Conservation (phyloP, 1,284 basidiomycete species). For the Prillingera fragicola region DNA sequence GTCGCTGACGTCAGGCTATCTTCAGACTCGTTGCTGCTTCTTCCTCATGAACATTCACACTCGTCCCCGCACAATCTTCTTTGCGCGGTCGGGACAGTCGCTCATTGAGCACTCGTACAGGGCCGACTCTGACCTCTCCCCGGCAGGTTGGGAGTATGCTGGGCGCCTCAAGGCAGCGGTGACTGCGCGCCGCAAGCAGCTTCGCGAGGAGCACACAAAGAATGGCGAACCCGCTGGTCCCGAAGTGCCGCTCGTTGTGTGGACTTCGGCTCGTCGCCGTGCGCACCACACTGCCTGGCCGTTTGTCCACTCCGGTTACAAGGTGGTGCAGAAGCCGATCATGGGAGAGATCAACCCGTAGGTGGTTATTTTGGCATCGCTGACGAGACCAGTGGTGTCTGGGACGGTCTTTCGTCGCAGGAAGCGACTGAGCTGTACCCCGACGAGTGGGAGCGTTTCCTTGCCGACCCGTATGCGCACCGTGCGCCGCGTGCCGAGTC, state of each 20-base stretch:
- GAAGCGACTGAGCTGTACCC: constrained; percentile 87
- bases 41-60: constrained; percentile 99
- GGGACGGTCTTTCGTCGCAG: constrained; percentile 88
- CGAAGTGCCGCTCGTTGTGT: constrained; percentile 74
- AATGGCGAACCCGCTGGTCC: constrained; percentile 51
- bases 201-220: constrained; percentile 58
- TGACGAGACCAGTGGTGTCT: constrained; percentile 57
- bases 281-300: constrained; percentile 96
- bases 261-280: constrained; percentile 89
- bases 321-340: constrained; percentile 88
- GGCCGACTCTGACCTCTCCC: constrained; percentile 93
- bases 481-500: constrained; percentile 87
- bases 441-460: constrained; percentile 87
- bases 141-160: constrained; percentile 91
- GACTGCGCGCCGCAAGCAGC: constrained; percentile 59
- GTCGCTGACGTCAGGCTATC: constrained; percentile 40
- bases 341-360: constrained; percentile 95
- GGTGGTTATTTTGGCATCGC: constrained; percentile 8
- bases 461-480: constrained; percentile 88
- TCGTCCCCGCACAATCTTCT: constrained; percentile 80
- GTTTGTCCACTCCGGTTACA: constrained; percentile 65
- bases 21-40: constrained; percentile 64
- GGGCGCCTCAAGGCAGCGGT: constrained; percentile 80
- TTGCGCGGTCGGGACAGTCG: constrained; percentile 90
- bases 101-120: constrained; percentile 98